phyloP scores from a whole-genome alignment of 495 filamentous ascomycete species.

The Penicillium herquei region DNA sequence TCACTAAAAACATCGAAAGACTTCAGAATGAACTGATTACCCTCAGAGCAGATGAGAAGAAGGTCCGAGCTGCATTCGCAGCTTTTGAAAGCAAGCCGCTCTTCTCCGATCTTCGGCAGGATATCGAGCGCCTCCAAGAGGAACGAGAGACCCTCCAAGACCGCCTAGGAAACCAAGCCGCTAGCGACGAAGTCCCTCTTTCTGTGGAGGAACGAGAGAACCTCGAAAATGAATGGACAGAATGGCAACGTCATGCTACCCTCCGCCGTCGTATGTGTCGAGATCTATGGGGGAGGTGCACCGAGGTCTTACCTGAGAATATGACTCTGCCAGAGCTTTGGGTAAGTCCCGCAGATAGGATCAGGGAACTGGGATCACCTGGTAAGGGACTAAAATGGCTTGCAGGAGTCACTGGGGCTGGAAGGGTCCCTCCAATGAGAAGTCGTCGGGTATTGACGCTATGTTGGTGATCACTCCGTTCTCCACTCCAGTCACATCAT shows the following conservation, averaged over 20 bases:
- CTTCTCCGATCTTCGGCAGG: slow-evolving; percentile 48
- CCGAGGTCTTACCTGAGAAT: slow-evolving; percentile 47
- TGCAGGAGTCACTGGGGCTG: slow-evolving; percentile 44
- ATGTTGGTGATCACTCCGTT: slow-evolving; percentile 16
- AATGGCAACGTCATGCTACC: slow-evolving; percentile 48
- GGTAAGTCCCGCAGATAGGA: slow-evolving; percentile 35
- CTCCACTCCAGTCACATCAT: slow-evolving; percentile 24
- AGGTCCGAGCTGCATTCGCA: slow-evolving; percentile 46
- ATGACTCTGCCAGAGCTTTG: slow-evolving; percentile 48
- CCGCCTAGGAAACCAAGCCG: slow-evolving; percentile 38
- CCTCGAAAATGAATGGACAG: slow-evolving; percentile 48
- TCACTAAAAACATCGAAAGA: slow-evolving; percentile 49
- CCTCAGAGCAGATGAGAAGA: slow-evolving; percentile 52
- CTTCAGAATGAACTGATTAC: slow-evolving; percentile 49
- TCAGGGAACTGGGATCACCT: neutral
- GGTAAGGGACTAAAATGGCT: slow-evolving; percentile 9
- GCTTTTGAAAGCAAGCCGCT: slow-evolving; percentile 50
- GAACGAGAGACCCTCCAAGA: slow-evolving; percentile 42
- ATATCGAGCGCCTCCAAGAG: slow-evolving; percentile 43
- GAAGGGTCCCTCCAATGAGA: slow-evolving; percentile 36
- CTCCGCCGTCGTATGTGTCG: slow-evolving; percentile 51
- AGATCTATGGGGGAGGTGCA: slow-evolving; percentile 49
- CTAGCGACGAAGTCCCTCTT: slow-evolving; percentile 31
- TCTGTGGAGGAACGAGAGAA: slow-evolving; percentile 45
- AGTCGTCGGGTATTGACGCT: slow-evolving; percentile 15